These are phyloP conservation scores for Ophiostoma sp. DNA, from an alignment of 2,329 filamentous ascomycete genomes.

Conservation along the genomic window DNA sequence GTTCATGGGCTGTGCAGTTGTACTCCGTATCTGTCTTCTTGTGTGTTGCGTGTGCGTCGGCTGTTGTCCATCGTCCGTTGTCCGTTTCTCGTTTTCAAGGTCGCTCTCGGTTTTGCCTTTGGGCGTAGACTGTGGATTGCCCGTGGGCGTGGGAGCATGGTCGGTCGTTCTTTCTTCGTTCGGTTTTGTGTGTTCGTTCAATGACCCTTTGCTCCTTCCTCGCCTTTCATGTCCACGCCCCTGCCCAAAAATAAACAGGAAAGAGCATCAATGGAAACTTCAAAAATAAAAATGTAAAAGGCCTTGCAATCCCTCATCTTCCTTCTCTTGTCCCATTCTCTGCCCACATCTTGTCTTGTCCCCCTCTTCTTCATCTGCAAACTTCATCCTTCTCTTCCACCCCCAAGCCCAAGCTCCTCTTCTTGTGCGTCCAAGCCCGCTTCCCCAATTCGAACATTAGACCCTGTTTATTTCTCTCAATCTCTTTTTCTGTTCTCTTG, in stretches of 20 bases:
- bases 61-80: neutral
- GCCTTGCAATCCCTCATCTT: neutral
- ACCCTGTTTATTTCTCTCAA: neutral
- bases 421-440: neutral
- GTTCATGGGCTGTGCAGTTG: neutral
- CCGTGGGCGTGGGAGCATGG: neutral
- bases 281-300: neutral
- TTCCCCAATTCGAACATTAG: neutral
- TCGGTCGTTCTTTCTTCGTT: neutral
- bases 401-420: neutral
- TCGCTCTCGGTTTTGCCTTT: neutral
- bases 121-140: neutral
- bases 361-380: neutral
- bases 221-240: neutral
- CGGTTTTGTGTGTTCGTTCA: neutral
- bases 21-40: neutral
- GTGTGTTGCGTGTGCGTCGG: neutral
- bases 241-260: constrained; percentile 8
- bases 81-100: neutral
- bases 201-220: neutral
- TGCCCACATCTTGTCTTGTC: neutral
- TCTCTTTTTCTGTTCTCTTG: constrained; percentile 4
- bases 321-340: neutral
- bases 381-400: neutral
- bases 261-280: neutral